Conservation (phyloP, 805 yeast species). For the Pichia manshurica region DNA sequence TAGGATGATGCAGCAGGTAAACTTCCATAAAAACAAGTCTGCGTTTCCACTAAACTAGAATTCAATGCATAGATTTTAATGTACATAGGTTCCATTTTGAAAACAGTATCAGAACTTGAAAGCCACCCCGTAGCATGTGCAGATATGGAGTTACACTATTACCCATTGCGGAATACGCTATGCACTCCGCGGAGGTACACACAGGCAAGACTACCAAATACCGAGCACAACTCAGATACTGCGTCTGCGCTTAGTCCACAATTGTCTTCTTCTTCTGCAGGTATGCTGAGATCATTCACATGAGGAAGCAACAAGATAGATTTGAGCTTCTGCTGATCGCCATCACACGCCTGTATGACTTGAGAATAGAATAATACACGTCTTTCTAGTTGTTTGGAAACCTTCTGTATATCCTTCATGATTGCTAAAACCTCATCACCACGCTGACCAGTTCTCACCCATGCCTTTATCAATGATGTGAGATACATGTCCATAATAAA, state of each 20-base stretch:
- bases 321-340: neutral
- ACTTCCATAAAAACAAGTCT: too few species aligned
- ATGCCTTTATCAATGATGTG: conserved; percentile 1
- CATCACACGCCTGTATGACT: neutral
- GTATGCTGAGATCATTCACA: neutral
- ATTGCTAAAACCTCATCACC: neutral
- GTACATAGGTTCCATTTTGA: too few species aligned
- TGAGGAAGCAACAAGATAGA: neutral
- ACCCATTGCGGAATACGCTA: neutral
- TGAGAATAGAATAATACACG: neutral
- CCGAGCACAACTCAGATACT: conserved; percentile 1
- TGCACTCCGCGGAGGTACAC: conserved; percentile 7
- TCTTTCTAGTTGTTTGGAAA: neutral
- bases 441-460: neutral
- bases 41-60: too few species aligned
- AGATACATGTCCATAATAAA: conserved; percentile 6
- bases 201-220: conserved; percentile 6
- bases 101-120: too few species aligned
- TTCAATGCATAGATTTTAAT: too few species aligned
- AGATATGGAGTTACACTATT: neutral
- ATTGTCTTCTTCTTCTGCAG: neutral
- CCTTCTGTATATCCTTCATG: neutral
- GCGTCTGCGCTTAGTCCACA: conserved; percentile 1
- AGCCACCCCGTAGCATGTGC: too few species aligned
- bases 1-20: too few species aligned